Base-by-base conservation (phyloP, 139 green algal genomes). In the Ostreobium quekettii region DNA sequence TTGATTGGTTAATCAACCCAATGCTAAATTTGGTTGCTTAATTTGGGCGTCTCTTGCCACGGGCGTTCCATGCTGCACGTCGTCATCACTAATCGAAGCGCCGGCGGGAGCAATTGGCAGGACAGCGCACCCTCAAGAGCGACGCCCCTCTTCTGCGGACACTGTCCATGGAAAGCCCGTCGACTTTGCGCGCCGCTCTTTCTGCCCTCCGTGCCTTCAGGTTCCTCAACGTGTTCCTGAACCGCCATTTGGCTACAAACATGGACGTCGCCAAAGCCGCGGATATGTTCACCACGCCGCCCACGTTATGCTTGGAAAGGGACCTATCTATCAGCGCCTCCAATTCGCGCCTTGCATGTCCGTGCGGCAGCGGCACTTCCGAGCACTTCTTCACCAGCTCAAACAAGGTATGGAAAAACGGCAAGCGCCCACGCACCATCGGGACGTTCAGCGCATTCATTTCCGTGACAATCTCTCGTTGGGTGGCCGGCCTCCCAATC, bases 391-490 rank as follows among this genome's bases (percentile, higher is more conserved):
- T 15, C 4, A 91, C 85, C 46, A 91, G 75, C 78, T 91, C 85
- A 39, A 78, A 91, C 2, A 73, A 68, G 8, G 83, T 87, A 29
- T 66, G 67, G 60, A 88, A 78, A 71, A 90, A 90, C 7, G 84
- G 82, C 66, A 89, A 74, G 1, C 80, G 70, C 26, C 76, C 82
- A n/a, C 80, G 47, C 1, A 48, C 48, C 47, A 93, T 67, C 2
- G 87, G 87, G 38, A 93, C 90, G 67, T 93, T 78, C 60, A 93
- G 76, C 42, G 84, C 81, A 66, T 84, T 86, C 64, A 91, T 83
- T 72, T 89, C 89, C 36, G 60, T 71, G 47, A 91, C 66, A 33
- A 93, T 76, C 49, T 93, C 83, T 37, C 74, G 79, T 49, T 74
- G 74, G 36, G 78, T 77, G 1, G 86, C 83, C 19, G 71, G 60